Percentiles rank a stretch among this genome's conserved stretches.
Conservation (phyloP, 768 basidiomycete genomes). For the Collybia sp. region DNA sequence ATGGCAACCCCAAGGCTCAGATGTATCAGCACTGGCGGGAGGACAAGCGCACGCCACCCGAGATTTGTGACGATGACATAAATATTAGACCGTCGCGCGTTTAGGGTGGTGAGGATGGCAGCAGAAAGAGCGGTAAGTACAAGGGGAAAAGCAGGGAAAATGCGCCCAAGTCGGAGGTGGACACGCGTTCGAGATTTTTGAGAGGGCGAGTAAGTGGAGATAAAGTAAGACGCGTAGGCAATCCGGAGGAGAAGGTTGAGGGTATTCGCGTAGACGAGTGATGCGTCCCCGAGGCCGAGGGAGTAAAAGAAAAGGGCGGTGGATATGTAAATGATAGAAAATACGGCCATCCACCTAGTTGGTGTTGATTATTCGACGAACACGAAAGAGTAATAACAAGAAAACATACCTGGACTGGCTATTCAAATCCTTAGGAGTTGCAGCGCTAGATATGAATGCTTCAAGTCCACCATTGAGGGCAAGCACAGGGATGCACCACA, state of each 20-base stretch:
- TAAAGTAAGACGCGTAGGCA: conserved; percentile 51
- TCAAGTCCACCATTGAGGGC: conserved; percentile 90
- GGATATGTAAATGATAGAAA: conserved; percentile 64
- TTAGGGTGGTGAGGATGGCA: conserved; percentile 18
- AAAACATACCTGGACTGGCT: conserved; percentile 55
- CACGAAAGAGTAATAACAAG: not conserved
- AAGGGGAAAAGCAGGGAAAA: conserved; percentile 20
- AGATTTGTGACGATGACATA: conserved; percentile 11
- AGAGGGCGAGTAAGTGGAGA: conserved; percentile 37
- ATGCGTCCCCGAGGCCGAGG: conserved; percentile 53
- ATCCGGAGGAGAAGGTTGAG: conserved; percentile 61
- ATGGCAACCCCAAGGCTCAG: conserved; percentile 25
- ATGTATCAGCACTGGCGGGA: conserved; percentile 23
- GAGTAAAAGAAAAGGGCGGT: conserved; percentile 44
- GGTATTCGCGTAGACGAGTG: conserved; percentile 76
- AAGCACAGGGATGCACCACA: conserved; percentile 86
- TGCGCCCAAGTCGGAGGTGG: conserved; percentile 16
- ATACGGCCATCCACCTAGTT: conserved; percentile 70
- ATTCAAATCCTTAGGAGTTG: conserved; percentile 60
- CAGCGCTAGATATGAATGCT: conserved; percentile 82
- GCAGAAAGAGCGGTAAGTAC: conserved; percentile 17
- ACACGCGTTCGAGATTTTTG: conserved; percentile 6
- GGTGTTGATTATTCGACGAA: not conserved
- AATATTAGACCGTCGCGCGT: conserved; percentile 16
- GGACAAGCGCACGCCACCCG: conserved; percentile 20